phyloP scores from a whole-genome alignment of 2,329 filamentous ascomycete species.

The Ophiostoma piceae region DNA sequence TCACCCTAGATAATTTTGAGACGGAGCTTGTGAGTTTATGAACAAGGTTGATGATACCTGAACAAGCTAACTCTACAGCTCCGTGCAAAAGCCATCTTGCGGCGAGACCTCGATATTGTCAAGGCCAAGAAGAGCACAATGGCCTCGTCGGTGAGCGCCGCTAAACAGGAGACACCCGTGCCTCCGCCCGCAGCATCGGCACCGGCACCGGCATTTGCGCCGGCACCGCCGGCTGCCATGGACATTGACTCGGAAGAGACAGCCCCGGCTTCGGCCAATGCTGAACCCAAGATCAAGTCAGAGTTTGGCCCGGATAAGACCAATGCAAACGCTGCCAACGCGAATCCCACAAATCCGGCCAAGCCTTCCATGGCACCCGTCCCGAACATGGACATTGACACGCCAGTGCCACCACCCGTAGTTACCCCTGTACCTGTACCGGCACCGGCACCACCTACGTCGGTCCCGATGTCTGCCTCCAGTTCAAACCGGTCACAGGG shows the following conservation, averaged over 20 bases:
- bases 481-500: constrained; percentile 11
- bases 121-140: constrained; percentile 31
- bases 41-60: neutral
- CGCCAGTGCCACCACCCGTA: neutral
- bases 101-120: constrained; percentile 48
- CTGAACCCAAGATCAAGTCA: constrained; percentile 33
- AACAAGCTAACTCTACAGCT: constrained; percentile 33
- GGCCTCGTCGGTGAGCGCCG: constrained; percentile 18
- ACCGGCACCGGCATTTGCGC: constrained; percentile 14
- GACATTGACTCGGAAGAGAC: constrained; percentile 32
- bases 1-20: constrained; percentile 53
- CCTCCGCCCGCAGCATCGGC: neutral
- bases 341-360: neutral
- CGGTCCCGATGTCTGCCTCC: constrained; percentile 8
- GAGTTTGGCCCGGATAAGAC: constrained; percentile 29
- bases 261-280: neutral
- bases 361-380: constrained; percentile 45
- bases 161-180: constrained; percentile 1
- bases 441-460: neutral
- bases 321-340: neutral
- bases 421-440: neutral
- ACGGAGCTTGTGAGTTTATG: constrained; percentile 47
- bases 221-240: constrained; percentile 30
- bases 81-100: constrained; percentile 50
- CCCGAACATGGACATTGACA: constrained; percentile 51